Evolutionary conservation across 371 early-diverging fungal species (phyloP).

Genomic region (Phascolomyces articulosus): DNA sequence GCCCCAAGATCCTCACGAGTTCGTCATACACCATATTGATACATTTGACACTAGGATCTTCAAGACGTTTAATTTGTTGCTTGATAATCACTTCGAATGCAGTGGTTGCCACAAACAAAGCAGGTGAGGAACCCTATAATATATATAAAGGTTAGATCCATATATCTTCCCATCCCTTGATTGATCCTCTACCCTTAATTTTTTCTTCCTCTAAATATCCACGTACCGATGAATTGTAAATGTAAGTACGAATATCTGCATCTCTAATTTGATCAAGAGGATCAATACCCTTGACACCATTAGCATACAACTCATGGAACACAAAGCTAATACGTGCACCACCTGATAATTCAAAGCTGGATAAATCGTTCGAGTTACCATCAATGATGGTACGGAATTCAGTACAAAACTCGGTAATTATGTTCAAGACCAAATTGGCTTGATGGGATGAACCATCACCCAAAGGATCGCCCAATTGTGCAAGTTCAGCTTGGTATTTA

Average conservation of each 20-base stretch:
- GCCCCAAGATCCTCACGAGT: slow-evolving; percentile 90
- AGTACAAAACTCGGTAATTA: slow-evolving; percentile 96
- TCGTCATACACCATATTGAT: slow-evolving; percentile 96
- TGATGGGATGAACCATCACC: slow-evolving; percentile 54
- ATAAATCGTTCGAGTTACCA: slow-evolving; percentile 92
- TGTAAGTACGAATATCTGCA: slow-evolving; percentile 95
- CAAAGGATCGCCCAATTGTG: slow-evolving; percentile 89
- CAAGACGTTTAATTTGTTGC: slow-evolving; percentile 95
- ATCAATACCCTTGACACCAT: slow-evolving; percentile 92
- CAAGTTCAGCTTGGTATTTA: slow-evolving; percentile 88
- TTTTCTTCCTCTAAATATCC: neutral
- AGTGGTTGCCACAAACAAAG: slow-evolving; percentile 95
- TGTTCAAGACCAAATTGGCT: slow-evolving; percentile 89
- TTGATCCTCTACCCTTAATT: no score
- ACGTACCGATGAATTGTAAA: slow-evolving; percentile 95
- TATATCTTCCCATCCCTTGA: no score
- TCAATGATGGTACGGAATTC: slow-evolving; percentile 95
- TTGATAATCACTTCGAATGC: slow-evolving; percentile 98
- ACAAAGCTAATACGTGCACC: slow-evolving; percentile 99
- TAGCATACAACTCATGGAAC: slow-evolving; percentile 95
- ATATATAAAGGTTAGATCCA: neutral
- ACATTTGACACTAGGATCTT: slow-evolving; percentile 96
- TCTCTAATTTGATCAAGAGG: slow-evolving; percentile 98
- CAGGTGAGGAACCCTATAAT: slow-evolving; percentile 87
- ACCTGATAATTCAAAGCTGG: slow-evolving; percentile 94